A percentile compares a stretch with the other conserved stretches of the same genome.
phyloP scores from a whole-genome alignment of 2,329 filamentous ascomycete species.

The Monilinia polystroma region DNA sequence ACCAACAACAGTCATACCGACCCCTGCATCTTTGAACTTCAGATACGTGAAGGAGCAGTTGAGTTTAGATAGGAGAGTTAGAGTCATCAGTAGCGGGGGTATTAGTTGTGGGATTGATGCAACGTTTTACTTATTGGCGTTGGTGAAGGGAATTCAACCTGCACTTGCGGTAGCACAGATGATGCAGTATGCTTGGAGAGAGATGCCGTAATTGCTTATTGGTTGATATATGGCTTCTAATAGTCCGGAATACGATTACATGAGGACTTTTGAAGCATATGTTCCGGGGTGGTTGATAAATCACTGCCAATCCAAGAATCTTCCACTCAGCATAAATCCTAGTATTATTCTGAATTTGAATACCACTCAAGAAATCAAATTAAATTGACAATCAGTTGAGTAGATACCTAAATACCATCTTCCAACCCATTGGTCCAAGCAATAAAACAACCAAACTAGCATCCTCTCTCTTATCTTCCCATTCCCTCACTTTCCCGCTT shows the following conservation, averaged over 20 bases:
- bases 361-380: too few species aligned
- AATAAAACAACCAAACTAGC: too few species aligned
- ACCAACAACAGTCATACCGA: conserved; percentile 12
- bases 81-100: conserved; percentile 79
- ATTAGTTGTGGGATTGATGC: conserved; percentile 80
- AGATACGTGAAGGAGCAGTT: conserved; percentile 20
- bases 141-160: conserved; percentile 14
- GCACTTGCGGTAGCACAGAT: conserved; percentile 14
- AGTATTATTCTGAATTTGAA: too few species aligned
- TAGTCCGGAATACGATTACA: background rate
- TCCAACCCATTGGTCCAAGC: too few species aligned
- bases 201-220: conserved; percentile 15
- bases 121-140: conserved; percentile 41
- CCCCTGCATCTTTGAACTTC: conserved; percentile 16
- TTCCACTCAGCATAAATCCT: too few species aligned
- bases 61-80: conserved; percentile 31
- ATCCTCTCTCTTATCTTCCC: too few species aligned
- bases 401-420: too few species aligned
- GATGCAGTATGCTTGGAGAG: conserved; percentile 24
- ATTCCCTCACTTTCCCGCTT: too few species aligned
- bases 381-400: too few species aligned
- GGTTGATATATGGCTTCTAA: background rate
- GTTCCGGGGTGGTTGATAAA: background rate
- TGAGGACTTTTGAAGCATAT: background rate
- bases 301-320: too few species aligned